Evolutionary conservation across 2,329 filamentous ascomycete genomes (phyloP), one percentile per base, ranked within the genome.

Genomic region (Penicillium fuscoglaucum): DNA sequence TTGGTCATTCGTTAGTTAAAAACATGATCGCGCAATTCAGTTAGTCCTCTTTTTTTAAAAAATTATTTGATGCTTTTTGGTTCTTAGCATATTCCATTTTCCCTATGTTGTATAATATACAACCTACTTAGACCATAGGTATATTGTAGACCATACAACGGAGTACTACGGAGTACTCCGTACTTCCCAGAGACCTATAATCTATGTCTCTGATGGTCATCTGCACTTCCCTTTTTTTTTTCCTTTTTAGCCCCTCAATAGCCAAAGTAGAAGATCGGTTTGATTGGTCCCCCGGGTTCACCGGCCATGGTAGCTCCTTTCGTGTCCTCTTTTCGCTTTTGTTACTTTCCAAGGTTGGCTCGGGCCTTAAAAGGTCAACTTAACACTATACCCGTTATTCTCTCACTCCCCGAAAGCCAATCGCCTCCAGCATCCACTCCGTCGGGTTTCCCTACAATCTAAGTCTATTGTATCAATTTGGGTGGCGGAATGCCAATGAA

Each of bases 1-100:
- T 2, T 17, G 15, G 13, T 45, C 41, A 67, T 67, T 67, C 56
- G 63, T 44, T 46, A 53, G 19, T 17, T 35, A 40, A 44, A 43
- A 37, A 2, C 33, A n/a, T 41, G 26, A 33, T 28, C 37, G 39
- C 28, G 46, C 52, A 17, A 21, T 47, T 43, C 6, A 43, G 21
- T 37, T 45, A 39, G 24, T 26, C 37, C 39, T 24, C n/a, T 21
- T 31, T 56, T 17, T 31, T 21, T 21, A 2, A 33, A 33, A 33
- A 15, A 8, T 31, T 21, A 9, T 12, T 21, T 43, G 28, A 3
- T 17, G 15, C 24, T 39, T 39, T 43, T 28, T 4, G 6, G 2
- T 19, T 24, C 21, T 28, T n/a, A 31, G 48, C 12, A 37, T 12
- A 29, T 52, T 24, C 7, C 4, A 9, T 21, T 24, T 43, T 9